Evolutionary conservation across 2,329 filamentous ascomycete genomes (phyloP).

Genomic region (Pestalotiopsis sp.): DNA sequence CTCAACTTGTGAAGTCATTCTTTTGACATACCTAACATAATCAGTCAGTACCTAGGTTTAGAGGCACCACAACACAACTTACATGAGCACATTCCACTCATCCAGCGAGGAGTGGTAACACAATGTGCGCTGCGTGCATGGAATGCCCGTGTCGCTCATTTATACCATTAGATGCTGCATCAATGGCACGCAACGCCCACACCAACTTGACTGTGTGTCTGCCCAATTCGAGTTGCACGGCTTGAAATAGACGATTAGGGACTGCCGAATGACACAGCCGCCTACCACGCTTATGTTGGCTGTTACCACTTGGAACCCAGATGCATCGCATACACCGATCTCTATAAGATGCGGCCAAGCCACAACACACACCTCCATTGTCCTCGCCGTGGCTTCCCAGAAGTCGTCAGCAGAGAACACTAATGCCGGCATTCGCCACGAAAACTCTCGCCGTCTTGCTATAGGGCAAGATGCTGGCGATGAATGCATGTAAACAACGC

Average conservation of each 20-base stretch:
- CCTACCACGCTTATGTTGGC: neutral
- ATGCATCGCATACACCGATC: neutral
- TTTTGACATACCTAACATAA: neutral
- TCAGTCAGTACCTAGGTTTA: neutral
- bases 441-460: neutral
- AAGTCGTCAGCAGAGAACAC: neutral
- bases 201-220: neutral
- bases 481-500: neutral
- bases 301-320: neutral
- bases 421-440: neutral
- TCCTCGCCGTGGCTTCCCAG: neutral
- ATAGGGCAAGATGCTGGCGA: neutral
- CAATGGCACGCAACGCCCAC: neutral
- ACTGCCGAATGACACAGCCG: neutral
- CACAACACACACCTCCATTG: neutral
- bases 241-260: neutral
- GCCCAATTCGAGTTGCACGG: neutral
- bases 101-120: neutral
- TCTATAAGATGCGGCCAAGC: neutral
- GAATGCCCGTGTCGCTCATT: neutral
- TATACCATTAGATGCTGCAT: neutral
- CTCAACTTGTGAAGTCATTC: constrained; percentile 12
- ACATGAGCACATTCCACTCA: neutral
- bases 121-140: neutral
- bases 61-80: neutral